These are phyloP conservation scores for Magnaporthiopsis incrustans DNA, from an alignment of 2,329 filamentous ascomycete species.

Conservation along the genomic window DNA sequence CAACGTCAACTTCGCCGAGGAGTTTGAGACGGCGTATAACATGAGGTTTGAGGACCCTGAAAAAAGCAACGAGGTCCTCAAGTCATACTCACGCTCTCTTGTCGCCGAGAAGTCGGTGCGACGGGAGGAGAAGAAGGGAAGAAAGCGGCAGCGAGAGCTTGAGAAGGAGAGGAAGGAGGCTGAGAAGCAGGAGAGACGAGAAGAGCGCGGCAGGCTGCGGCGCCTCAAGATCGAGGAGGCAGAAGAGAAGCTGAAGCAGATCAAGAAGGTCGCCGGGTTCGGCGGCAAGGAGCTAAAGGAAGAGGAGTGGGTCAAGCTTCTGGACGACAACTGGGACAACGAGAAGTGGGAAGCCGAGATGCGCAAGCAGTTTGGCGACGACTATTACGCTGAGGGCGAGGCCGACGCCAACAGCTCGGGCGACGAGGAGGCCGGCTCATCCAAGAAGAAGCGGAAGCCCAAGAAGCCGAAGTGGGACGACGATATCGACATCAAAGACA, in stretches of 20 bases:
- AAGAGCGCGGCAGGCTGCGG: constrained; percentile 74
- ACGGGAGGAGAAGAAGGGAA: constrained; percentile 68
- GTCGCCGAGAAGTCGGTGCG: constrained; percentile 76
- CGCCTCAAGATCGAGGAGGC: constrained; percentile 89
- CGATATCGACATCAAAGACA: constrained; percentile 93
- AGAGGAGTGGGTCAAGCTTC: constrained; percentile 74
- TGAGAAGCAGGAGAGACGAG: constrained; percentile 65
- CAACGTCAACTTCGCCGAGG: constrained; percentile 65
- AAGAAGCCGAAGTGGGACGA: constrained; percentile 93
- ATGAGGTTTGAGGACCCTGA: constrained; percentile 88
- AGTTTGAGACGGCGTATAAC: constrained; percentile 91
- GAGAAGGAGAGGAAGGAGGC: constrained; percentile 72
- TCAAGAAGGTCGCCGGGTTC: constrained; percentile 81
- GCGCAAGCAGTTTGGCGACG: constrained; percentile 77
- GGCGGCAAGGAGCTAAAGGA: constrained; percentile 58
- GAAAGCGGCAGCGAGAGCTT: constrained; percentile 70
- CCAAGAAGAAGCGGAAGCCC: constrained; percentile 52
- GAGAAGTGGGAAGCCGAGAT: constrained; percentile 87
- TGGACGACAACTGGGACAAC: constrained; percentile 85
- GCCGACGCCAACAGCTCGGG: constrained; percentile 56
- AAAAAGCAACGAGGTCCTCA: constrained; percentile 79
- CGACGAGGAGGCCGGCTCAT: constrained; percentile 33
- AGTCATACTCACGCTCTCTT: constrained; percentile 82
- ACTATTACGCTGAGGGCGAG: constrained; percentile 73
- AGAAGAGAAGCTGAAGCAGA: constrained; percentile 76